These are phyloP conservation scores for Zymoseptoria brevis DNA, from an alignment of 2,329 filamentous ascomycete species.

Conservation along the genomic window DNA sequence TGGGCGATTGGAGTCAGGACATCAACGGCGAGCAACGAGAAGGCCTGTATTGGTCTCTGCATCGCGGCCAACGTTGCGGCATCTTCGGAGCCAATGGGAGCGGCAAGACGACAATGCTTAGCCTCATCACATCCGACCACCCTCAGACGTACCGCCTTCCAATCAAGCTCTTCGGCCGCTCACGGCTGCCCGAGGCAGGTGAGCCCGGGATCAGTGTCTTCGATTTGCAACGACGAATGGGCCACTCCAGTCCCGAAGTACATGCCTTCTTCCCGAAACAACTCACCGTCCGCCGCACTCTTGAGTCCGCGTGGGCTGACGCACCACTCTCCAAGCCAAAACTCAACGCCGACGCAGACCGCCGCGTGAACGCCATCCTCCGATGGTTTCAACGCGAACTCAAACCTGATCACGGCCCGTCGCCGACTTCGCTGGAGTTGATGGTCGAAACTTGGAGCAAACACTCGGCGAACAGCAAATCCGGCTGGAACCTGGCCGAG, in stretches of 20 bases:
- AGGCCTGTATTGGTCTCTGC: constrained; percentile 76
- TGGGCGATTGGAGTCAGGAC: constrained; percentile 70
- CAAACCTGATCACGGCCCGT: constrained; percentile 41
- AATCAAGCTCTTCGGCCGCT: constrained; percentile 75
- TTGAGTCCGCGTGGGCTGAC: constrained; percentile 85
- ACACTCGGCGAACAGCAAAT: not conserved
- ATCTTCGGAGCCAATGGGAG: constrained; percentile 90
- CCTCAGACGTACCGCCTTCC: constrained; percentile 88
- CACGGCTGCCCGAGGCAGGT: constrained; percentile 66
- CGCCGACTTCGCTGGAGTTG: not conserved
- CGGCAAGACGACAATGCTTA: constrained; percentile 90
- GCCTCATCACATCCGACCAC: constrained; percentile 89
- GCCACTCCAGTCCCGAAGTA: constrained; percentile 88
- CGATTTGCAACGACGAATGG: constrained; percentile 82
- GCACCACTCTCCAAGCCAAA: constrained; percentile 68
- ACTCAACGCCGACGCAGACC: constrained; percentile 50
- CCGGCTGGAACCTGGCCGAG: not conserved
- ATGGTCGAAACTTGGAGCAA: not conserved
- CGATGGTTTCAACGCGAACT: constrained; percentile 72
- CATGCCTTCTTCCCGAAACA: constrained; percentile 83
- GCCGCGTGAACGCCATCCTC: constrained; percentile 61
- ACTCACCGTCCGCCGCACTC: constrained; percentile 61
- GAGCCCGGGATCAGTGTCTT: constrained; percentile 76
- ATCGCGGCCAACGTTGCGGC: constrained; percentile 78
- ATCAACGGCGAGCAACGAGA: constrained; percentile 37